Evolutionary conservation across 768 basidiomycete genomes (phyloP).

Genomic region (Kwoniella europaea): DNA sequence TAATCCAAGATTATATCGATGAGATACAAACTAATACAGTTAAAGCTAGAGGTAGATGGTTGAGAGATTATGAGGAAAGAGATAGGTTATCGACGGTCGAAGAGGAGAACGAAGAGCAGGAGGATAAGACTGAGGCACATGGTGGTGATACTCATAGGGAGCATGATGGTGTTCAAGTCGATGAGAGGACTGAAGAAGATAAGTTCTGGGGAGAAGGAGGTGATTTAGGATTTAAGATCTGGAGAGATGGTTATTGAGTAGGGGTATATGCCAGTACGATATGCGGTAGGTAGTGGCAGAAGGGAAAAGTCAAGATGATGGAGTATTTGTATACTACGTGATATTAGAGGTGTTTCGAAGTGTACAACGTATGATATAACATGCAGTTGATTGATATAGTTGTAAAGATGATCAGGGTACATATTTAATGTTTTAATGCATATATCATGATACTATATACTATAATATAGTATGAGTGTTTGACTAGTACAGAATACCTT

Average conservation of each 20-base stretch:
- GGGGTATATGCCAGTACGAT: not conserved
- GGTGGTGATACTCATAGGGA: not conserved
- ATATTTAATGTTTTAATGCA: no score
- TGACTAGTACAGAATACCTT: no score
- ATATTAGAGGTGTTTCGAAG: no score
- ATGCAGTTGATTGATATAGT: no score
- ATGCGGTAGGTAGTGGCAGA: no score
- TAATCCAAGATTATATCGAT: not conserved
- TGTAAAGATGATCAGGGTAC: no score
- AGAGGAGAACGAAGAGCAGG: conserved; percentile 30
- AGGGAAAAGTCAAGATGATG: no score
- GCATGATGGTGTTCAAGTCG: conserved; percentile 1
- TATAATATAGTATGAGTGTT: no score
- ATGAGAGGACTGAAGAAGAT: conserved; percentile 8
- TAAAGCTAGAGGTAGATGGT: not conserved
- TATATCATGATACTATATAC: no score
- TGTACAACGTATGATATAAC: no score
- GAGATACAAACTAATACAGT: not conserved
- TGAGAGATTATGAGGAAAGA: not conserved
- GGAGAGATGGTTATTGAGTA: conserved; percentile 39
- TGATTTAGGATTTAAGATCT: conserved; percentile 34
- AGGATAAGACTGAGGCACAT: not conserved
- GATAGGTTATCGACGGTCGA: conserved; percentile 25
- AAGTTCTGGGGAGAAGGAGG: conserved; percentile 37
- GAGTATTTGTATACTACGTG: no score